Evolutionary conservation across 129 eudicot genomes (phyloP), one percentile per base, ranked within the genome.

Genomic region (Chrysanthemum lavandulifolium): DNA sequence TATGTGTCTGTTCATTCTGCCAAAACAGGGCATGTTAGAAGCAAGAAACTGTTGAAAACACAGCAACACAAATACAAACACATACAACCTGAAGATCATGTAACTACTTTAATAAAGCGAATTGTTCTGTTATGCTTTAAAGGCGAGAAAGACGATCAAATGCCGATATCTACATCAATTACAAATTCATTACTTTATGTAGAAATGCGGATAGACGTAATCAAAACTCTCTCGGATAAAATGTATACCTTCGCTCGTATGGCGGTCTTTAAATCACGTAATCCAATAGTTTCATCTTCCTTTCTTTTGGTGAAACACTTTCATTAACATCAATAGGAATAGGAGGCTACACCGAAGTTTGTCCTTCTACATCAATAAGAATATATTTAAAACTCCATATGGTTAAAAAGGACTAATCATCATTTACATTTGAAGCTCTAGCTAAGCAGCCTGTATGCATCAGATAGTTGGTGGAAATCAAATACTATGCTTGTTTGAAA

Each of bases 61-160:
- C 43, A 36, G 6, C 43, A 36, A 5, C 43, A 36, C 25, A 23
- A 23, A 23, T 23, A 23, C 25, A 23, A 23, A 23, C 25, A 23
- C 25, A 23, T 23, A 23, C 25, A 23, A 23, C 25, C 99, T 95
- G 87, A 83, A 95, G 86, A 73, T 90, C 94, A 53, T 95, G 89
- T 78, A 95, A 74, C 86, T 95, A 97, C 82, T 95, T 88, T 27
- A 83, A 74, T 80, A 95, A 79, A 54, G 70, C 72, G 14, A 51
- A 80, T 90, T 91, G 78, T 90, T 94, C 90, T n/a, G 94, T 31
- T 78, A 90, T 51, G 94, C 96, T 61, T 82, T 88, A 89, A 78
- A 95, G 96, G 87, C 88, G 97, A 59, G 89, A 71, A 68, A 90
- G 88, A 36, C 97, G 94, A 71, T 90, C 96, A 69, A 83, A 91